phyloP scores from a whole-genome alignment of 257 asterid genomes.

The Parsonsia alboflavescens region DNA sequence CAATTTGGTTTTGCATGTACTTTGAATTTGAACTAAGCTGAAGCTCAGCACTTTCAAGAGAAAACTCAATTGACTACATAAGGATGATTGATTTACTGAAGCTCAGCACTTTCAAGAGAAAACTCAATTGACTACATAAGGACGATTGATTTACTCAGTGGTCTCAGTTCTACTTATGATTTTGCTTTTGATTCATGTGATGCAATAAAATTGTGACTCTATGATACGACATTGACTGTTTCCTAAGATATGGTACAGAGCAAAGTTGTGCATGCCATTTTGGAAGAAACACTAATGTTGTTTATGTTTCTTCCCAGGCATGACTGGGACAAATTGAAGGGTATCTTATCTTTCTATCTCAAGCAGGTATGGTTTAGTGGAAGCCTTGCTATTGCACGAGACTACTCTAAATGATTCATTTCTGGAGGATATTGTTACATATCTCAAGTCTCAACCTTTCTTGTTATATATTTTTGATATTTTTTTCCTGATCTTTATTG shows the following conservation, averaged over 20 bases:
- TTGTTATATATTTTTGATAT: background rate
- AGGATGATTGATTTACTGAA: no score
- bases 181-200: background rate
- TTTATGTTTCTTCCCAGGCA: conserved; percentile 50
- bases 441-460: background rate
- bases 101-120: background rate
- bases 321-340: conserved; percentile 73
- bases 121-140: background rate
- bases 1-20: background rate
- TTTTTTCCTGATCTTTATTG: conserved; percentile 5
- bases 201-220: background rate
- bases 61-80: background rate
- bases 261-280: background rate
- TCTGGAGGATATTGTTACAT: background rate
- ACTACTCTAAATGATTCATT: conserved; percentile 4
- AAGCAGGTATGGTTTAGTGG: conserved; percentile 63
- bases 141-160: background rate
- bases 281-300: conserved; percentile 17
- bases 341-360: conserved; percentile 61
- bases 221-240: background rate
- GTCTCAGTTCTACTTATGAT: background rate
- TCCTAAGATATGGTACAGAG: background rate
- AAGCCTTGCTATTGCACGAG: conserved; percentile 16
- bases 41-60: background rate
- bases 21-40: background rate